Evolutionary conservation across 495 filamentous ascomycete genomes (phyloP).

Genomic region (Venustampulla echinocandica): DNA sequence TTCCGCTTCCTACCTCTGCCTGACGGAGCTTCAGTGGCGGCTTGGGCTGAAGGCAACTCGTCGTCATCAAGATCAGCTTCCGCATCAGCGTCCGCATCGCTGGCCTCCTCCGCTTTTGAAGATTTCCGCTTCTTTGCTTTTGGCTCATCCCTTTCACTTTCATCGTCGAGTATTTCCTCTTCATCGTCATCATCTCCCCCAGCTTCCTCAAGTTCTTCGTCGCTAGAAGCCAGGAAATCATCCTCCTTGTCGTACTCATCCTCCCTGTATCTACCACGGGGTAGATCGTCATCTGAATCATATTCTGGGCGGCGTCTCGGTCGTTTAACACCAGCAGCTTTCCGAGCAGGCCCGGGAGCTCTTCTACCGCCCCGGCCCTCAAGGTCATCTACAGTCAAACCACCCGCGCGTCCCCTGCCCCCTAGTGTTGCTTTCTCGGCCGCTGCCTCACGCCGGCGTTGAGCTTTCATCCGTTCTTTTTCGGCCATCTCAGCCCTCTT

Average conservation of each 20-base stretch:
- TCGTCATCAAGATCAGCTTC: slow-evolving; percentile 35
- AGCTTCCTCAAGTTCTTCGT: slow-evolving; percentile 55
- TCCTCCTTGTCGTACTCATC: slow-evolving; percentile 83
- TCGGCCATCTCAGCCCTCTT: slow-evolving; percentile 65
- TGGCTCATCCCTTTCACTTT: slow-evolving; percentile 29
- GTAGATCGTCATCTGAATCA: slow-evolving; percentile 56
- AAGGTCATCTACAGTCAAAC: slow-evolving; percentile 63
- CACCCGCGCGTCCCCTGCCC: slow-evolving; percentile 45
- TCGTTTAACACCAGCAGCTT: slow-evolving; percentile 30
- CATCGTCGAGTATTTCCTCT: slow-evolving; percentile 25
- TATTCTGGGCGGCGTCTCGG: slow-evolving; percentile 33
- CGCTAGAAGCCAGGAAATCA: slow-evolving; percentile 67
- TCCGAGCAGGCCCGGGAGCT: slow-evolving; percentile 32
- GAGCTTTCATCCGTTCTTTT: slow-evolving; percentile 58
- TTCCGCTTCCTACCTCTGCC: slow-evolving; percentile 19
- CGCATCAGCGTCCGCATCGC: slow-evolving; percentile 33
- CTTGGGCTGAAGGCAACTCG: slow-evolving; percentile 24
- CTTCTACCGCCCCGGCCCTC: slow-evolving; percentile 54
- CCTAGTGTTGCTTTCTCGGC: slow-evolving; percentile 54
- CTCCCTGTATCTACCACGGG: slow-evolving; percentile 51
- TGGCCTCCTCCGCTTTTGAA: slow-evolving; percentile 35
- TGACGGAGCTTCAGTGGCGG: slow-evolving; percentile 29
- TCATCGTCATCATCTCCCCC: slow-evolving; percentile 57
- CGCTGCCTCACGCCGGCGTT: slow-evolving; percentile 59
- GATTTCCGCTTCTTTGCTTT: slow-evolving; percentile 42